Percentiles rank a stretch among this genome's conserved stretches.
These are phyloP conservation scores for Rubus idaeus DNA, from an alignment of 306 rosid species.

Conservation along the genomic window DNA sequence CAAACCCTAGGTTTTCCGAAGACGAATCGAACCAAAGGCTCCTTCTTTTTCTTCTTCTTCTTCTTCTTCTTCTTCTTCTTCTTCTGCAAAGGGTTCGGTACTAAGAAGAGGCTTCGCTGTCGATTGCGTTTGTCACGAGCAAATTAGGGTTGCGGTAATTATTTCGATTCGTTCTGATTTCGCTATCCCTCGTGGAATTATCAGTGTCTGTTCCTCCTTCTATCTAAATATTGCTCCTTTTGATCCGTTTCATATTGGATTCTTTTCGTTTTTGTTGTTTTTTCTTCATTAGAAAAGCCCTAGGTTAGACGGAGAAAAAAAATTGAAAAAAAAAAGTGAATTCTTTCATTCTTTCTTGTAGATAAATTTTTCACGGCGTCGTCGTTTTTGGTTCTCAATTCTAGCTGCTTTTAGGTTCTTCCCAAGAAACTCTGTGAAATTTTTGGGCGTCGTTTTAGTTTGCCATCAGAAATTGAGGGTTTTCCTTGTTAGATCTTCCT, in stretches of 20 bases:
- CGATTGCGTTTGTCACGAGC: slow-evolving; percentile 28
- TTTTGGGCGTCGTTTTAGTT: slow-evolving; percentile 98
- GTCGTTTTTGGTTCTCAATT: slow-evolving; percentile 23
- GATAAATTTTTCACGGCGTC: slow-evolving; percentile 38
- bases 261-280: background rate
- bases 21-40: background rate
- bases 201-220: background rate
- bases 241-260: slow-evolving; percentile 19
- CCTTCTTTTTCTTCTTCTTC: background rate
- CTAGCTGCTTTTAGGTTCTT: slow-evolving; percentile 36
- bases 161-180: background rate
- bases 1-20: background rate
- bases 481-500: slow-evolving; percentile 60
- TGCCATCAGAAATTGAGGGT: slow-evolving; percentile 92
- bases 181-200: too few species aligned
- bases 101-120: slow-evolving; percentile 17
- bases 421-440: slow-evolving; percentile 74
- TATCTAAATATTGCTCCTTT: background rate
- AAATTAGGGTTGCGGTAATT: slow-evolving; percentile 52
- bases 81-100: slow-evolving; percentile 28
- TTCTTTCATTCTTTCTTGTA: slow-evolving; percentile 41
- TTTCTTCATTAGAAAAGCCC: slow-evolving; percentile 7
- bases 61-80: background rate
- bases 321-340: slow-evolving; percentile 10
- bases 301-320: slow-evolving; percentile 28